Conservation (phyloP, 2,329 filamentous ascomycete genomes). For the Coleophoma cylindrospora region DNA sequence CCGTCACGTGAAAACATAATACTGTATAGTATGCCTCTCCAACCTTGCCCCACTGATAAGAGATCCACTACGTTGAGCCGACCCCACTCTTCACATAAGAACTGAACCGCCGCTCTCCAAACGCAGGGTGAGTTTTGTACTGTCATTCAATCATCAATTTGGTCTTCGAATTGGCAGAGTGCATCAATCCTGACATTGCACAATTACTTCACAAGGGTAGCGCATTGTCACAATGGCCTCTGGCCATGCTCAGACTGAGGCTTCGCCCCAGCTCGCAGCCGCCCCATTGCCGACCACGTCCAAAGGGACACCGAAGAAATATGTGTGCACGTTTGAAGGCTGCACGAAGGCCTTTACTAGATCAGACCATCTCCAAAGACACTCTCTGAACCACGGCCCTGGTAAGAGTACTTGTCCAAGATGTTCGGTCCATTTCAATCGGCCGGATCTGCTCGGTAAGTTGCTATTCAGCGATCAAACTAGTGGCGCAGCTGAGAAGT, state of each 20-base stretch:
- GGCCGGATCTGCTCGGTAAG: conserved; percentile 45
- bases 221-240: background rate
- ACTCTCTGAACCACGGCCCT: conserved; percentile 50
- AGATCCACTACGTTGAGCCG: background rate
- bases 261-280: background rate
- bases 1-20: background rate
- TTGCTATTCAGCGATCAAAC: background rate
- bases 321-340: conserved; percentile 35
- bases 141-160: too few relatives aligned
- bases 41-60: conserved; percentile 3
- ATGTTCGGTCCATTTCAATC: conserved; percentile 56
- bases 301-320: conserved; percentile 15
- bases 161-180: too few relatives aligned
- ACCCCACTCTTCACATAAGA: conserved; percentile 1
- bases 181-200: background rate
- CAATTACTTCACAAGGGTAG: background rate
- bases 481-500: too few relatives aligned
- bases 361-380: conserved; percentile 52
- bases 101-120: background rate
- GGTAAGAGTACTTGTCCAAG: conserved; percentile 50
- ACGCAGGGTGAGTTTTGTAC: too few relatives aligned
- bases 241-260: background rate
- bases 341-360: conserved; percentile 51
- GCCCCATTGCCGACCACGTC: background rate
- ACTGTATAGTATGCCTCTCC: background rate